These are phyloP conservation scores for Termitomyces heimii DNA, from an alignment of 768 basidiomycete genomes.

Conservation along the genomic window DNA sequence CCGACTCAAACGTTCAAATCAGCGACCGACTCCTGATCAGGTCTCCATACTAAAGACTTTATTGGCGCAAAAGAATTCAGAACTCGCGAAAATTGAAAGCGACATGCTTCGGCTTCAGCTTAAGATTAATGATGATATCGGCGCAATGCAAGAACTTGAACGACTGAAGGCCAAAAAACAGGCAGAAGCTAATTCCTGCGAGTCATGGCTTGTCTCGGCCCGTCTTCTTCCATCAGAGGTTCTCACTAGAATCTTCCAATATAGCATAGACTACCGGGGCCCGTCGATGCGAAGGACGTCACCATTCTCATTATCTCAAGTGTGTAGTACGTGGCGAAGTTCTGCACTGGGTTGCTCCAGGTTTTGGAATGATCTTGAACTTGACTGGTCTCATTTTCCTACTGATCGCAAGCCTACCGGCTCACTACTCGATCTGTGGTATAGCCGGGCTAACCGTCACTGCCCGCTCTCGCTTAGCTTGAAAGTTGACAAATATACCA, in stretches of 20 bases:
- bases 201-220: background rate
- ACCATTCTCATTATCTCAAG: background rate
- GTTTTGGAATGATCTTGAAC: background rate
- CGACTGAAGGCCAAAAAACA: background rate
- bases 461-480: background rate
- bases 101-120: background rate
- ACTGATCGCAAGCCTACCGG: background rate
- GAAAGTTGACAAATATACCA: background rate
- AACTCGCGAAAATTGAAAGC: background rate
- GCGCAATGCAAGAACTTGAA: background rate
- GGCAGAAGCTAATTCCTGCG: background rate
- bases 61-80: background rate
- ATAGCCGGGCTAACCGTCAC: background rate
- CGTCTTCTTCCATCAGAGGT: conserved; percentile 2
- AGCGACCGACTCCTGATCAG: background rate
- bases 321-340: conserved; percentile 2
- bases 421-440: background rate
- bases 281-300: background rate
- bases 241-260: conserved; percentile 1
- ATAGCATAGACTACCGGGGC: background rate
- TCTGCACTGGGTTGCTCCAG: background rate
- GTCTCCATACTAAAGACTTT: background rate
- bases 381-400: background rate
- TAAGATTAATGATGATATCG: background rate
- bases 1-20: background rate